Percentiles rank a stretch among this genome's conserved stretches.
Evolutionary conservation across 768 basidiomycete species (phyloP).

Genomic region (Lyophyllum shimeji): DNA sequence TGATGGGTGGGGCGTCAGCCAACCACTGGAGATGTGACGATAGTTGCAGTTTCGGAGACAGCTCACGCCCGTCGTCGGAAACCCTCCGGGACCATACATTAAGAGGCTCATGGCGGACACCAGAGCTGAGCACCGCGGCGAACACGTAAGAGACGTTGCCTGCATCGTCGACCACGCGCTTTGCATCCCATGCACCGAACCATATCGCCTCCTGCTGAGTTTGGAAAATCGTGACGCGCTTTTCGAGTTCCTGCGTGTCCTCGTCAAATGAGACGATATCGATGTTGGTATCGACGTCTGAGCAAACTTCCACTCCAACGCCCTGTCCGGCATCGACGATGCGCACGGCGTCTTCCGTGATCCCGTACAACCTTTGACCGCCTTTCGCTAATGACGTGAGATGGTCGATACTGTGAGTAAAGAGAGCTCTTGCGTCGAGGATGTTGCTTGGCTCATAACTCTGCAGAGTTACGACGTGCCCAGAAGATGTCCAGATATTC

Average conservation of each 20-base stretch:
- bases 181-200: conserved; percentile 37
- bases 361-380: conserved; percentile 25
- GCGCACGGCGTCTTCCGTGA: conserved; percentile 29
- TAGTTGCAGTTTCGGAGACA: conserved; percentile 18
- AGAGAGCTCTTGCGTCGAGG: conserved; percentile 32
- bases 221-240: conserved; percentile 25
- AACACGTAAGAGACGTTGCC: conserved; percentile 25
- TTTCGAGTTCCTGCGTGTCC: conserved; percentile 9
- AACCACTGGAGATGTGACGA: conserved; percentile 35
- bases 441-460: conserved; percentile 27
- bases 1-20: conserved; percentile 22
- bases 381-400: conserved; percentile 6
- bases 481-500: conserved; percentile 28
- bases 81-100: conserved; percentile 33
- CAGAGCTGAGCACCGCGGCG: conserved; percentile 32
- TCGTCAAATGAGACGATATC: conserved; percentile 26
- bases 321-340: conserved; percentile 32
- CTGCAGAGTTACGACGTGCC: conserved; percentile 28
- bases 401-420: conserved; percentile 18
- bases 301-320: conserved; percentile 39
- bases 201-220: conserved; percentile 33
- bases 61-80: conserved; percentile 13
- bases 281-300: conserved; percentile 38
- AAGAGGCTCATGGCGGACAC: conserved; percentile 30
- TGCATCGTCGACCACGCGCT: conserved; percentile 19